Base-by-base conservation (phyloP, 2,329 filamentous ascomycete species). In the Fusarium temperatum region DNA sequence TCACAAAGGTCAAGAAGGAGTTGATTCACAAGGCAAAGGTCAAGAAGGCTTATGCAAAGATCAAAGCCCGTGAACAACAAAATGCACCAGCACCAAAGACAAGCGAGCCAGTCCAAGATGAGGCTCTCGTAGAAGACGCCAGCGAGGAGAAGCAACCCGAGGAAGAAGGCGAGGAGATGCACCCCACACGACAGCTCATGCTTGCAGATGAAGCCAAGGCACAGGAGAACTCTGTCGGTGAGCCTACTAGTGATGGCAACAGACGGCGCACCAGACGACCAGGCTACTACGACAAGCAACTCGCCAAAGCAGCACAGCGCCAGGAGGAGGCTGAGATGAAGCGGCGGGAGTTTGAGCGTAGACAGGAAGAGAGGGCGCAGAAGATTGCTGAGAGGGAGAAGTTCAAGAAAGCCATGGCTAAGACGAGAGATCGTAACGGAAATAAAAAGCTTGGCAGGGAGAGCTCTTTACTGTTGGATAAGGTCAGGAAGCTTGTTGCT, bases 1-100 rank as follows among this genome's bases (percentile, higher is more conserved):
- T 93, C 66, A 91, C 94, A 82, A 96, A 96, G 83, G 96, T 98
- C 80, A 98, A 98, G 83, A 89, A 92, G 74, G 90, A 93, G 75
- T 86, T 98, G 63, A 98, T 98, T 78, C 90, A 95, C 82, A 97
- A 96, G 82, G 95, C 95, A 69, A 98, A 98, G 83, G 88, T 98
- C 72, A 96, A 96, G 84, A 97, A 98, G 83, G 90, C 93, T 47
- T 98, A 98, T 81, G 93, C 93, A 72, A 98, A 98, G 83, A 86
- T 98, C 73, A 96, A 95, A 83, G 91, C 81, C 10, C 78, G 79
- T 35, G 81, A 86, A 58, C 81, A 84, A 66, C 73, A 81, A 39
- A 71, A 70, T 32, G 54, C 68, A 71, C 78, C 57, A 26, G 30
- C 69, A 74, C 77, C 55, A 63, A 71, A 55, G 67, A 70, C 56